These are phyloP conservation scores for Coprinopsis marcescibilis DNA, from an alignment of 768 basidiomycete genomes.

Conservation along the genomic window DNA sequence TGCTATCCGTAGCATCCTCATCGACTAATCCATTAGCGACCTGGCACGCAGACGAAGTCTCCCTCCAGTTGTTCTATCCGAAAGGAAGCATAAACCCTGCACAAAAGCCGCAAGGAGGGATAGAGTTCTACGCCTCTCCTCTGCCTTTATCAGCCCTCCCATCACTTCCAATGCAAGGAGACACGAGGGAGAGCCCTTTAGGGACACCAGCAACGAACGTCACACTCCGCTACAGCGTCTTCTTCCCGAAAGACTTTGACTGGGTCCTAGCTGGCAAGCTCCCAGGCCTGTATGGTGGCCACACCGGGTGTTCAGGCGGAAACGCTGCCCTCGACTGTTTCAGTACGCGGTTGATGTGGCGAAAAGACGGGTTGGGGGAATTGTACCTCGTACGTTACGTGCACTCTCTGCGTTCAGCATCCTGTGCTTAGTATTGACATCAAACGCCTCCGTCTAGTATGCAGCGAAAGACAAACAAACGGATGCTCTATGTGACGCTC, in stretches of 20 bases:
- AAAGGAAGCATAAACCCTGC: slow-evolving; percentile 64
- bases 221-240: slow-evolving; percentile 64
- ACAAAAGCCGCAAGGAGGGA: slow-evolving; percentile 58
- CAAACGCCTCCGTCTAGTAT: slow-evolving; percentile 42
- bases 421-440: not conserved
- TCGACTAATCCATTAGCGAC: slow-evolving; percentile 10
- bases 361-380: slow-evolving; percentile 61
- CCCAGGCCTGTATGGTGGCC: slow-evolving; percentile 75
- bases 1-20: too few species aligned
- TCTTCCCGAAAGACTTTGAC: slow-evolving; percentile 68
- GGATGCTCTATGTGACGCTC: slow-evolving; percentile 48
- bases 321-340: slow-evolving; percentile 69
- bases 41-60: slow-evolving; percentile 28
- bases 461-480: slow-evolving; percentile 71
- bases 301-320: slow-evolving; percentile 66
- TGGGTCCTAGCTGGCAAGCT: slow-evolving; percentile 83
- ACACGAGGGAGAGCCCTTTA: too few species aligned
- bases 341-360: slow-evolving; percentile 85
- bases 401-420: too few species aligned
- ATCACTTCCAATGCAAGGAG: too few species aligned
- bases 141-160: too few species aligned
- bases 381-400: slow-evolving; percentile 56
- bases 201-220: too few species aligned
- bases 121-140: slow-evolving; percentile 57
- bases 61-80: slow-evolving; percentile 63